A percentile compares a stretch with the other conserved stretches of the same genome.
phyloP scores from a whole-genome alignment of 148 eudicot genomes.

The Amaranthus cruentus region DNA sequence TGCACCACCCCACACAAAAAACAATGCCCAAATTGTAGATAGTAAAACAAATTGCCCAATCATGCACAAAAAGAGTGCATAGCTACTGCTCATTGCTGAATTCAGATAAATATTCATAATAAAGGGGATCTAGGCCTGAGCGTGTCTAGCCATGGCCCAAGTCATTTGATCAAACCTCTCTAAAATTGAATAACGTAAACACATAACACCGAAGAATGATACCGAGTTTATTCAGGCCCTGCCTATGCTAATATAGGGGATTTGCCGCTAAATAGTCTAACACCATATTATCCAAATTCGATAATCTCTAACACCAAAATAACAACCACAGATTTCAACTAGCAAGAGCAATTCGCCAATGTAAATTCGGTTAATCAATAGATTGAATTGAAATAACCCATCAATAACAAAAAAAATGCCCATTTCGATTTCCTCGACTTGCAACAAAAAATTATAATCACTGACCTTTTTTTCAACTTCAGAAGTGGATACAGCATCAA shows the following conservation, averaged over 20 bases:
- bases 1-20: not conserved
- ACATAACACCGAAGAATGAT: no score
- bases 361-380: not conserved
- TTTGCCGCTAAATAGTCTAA: not conserved
- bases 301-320: not conserved
- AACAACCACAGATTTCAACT: not conserved
- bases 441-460: not conserved
- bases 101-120: no score
- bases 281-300: not conserved
- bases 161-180: no score
- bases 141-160: no score
- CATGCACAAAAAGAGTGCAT: not conserved
- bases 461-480: conserved; percentile 44
- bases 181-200: no score
- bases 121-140: no score
- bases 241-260: no score
- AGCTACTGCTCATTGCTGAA: not conserved
- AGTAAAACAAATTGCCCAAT: not conserved
- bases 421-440: not conserved
- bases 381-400: no score
- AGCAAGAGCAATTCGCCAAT: not conserved
- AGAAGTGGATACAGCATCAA: conserved; percentile 11
- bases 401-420: not conserved
- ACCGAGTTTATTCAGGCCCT: no score
- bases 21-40: not conserved